Evolutionary conservation across 805 yeast species (phyloP).

Genomic region (Candida michaelii): DNA sequence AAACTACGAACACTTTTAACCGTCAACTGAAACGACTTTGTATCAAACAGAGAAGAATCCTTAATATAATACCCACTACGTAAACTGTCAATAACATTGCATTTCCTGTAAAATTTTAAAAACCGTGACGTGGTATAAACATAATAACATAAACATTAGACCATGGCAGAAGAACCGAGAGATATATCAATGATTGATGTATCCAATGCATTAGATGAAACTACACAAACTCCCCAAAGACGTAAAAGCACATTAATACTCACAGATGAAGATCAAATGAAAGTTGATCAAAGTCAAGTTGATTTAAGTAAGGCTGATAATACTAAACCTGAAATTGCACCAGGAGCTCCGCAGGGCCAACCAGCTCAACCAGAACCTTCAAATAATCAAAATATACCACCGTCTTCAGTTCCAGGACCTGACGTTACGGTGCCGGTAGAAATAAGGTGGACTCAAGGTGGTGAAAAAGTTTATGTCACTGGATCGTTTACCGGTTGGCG

Average conservation of each 20-base stretch:
- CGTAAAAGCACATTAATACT: slow-evolving; percentile 72
- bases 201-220: slow-evolving; percentile 27
- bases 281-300: slow-evolving; percentile 27
- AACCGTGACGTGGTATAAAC: background rate
- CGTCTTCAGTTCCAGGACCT: slow-evolving; percentile 23
- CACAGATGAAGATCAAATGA: slow-evolving; percentile 63
- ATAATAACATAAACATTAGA: background rate
- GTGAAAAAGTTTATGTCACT: slow-evolving; percentile 89
- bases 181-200: slow-evolving; percentile 48
- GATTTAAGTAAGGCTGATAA: slow-evolving; percentile 14
- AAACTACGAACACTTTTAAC: background rate
- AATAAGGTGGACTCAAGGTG: slow-evolving; percentile 95
- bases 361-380: slow-evolving; percentile 17
- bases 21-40: too few relatives aligned
- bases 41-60: too few relatives aligned
- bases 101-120: too few relatives aligned
- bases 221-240: slow-evolving; percentile 34
- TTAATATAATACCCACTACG: too few relatives aligned
- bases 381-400: background rate
- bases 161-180: slow-evolving; percentile 12
- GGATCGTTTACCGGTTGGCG: slow-evolving; percentile 99
- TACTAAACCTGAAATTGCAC: slow-evolving; percentile 12
- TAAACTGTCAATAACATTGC: too few relatives aligned
- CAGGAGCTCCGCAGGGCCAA: background rate
- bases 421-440: slow-evolving; percentile 52